Base-by-base conservation (phyloP, 768 basidiomycete genomes). In the Steccherinum ochraceum region DNA sequence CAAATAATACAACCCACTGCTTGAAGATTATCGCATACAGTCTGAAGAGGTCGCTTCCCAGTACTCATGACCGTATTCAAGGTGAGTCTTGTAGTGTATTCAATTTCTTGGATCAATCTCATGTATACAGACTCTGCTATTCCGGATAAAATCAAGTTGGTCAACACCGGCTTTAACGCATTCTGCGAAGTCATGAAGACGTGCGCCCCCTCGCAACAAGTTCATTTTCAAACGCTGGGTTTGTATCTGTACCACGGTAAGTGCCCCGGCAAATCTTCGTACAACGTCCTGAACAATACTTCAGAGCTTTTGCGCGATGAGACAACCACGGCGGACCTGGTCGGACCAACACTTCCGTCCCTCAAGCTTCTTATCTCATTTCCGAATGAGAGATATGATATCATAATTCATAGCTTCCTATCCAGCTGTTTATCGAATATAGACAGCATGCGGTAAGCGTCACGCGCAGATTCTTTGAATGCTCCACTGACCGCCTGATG, bases 231-330 rank as follows among this genome's bases (percentile, higher is more conserved):
- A 16, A 12, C 40, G 1, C 16, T 48, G 25, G 3, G 10, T 18
- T 2, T 5, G 44, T 20, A 51, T 24, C 24, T 16, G 51, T 13
- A 43, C 16, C 41, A 43, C 19, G 21, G 41, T 18, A 19, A 7
- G 19, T n/a, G 41, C 16, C 30, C 16, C 30, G 30, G 30, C 30
- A 7, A 35, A 7, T 35, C 7, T 56, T 43, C 52, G 60, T 21
- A 64, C 35, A 4, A 50, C 11, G 53, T 13, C 30, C 30, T 12
- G n/a, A n/a, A n/a, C n/a, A n/a, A n/a, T n/a, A n/a, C 4, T 11
- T 16, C 58, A 79, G 95, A 94, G 51, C 61, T 97, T 10, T 71
- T 99, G 27, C 89, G 87, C 66, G 92, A 94, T 50, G 95, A 99
- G 62, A 78, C 80, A 0, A 79, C 84, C 2, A 83, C 85, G 24